These are phyloP conservation scores for Beta vulgaris DNA, from an alignment of 148 eudicot species.

Conservation along the genomic window DNA sequence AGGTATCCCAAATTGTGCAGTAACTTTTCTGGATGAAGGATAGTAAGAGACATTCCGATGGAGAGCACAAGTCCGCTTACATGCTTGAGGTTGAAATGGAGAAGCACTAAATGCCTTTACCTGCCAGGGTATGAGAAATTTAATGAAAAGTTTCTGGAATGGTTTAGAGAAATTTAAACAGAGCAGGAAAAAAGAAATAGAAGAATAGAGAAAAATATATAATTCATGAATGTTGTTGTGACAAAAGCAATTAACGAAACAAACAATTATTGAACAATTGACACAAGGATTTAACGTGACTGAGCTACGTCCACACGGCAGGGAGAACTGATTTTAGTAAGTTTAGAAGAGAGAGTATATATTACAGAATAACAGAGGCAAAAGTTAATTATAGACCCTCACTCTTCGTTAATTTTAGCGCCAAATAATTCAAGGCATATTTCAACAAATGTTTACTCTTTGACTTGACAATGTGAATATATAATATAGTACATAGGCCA, in stretches of 20 bases:
- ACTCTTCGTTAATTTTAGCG: too few species aligned
- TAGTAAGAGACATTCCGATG: conserved; percentile 19
- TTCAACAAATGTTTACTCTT: background rate
- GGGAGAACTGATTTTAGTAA: too few species aligned
- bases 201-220: background rate
- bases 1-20: conserved; percentile 34
- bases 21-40: conserved; percentile 26
- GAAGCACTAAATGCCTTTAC: background rate
- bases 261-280: too few species aligned
- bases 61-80: background rate
- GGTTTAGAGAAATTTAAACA: background rate
- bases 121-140: background rate
- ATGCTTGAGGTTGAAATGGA: conserved; percentile 8
- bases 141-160: background rate
- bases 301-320: too few species aligned
- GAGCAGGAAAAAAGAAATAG: background rate
- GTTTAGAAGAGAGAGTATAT: too few species aligned
- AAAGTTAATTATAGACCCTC: too few species aligned
- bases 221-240: too few species aligned
- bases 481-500: background rate
- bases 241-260: too few species aligned
- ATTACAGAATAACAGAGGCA: too few species aligned
- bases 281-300: too few species aligned
- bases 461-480: background rate
- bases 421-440: background rate